Conservation (phyloP, 352 stramenopile species). For the Globisporangium yorkense region DNA sequence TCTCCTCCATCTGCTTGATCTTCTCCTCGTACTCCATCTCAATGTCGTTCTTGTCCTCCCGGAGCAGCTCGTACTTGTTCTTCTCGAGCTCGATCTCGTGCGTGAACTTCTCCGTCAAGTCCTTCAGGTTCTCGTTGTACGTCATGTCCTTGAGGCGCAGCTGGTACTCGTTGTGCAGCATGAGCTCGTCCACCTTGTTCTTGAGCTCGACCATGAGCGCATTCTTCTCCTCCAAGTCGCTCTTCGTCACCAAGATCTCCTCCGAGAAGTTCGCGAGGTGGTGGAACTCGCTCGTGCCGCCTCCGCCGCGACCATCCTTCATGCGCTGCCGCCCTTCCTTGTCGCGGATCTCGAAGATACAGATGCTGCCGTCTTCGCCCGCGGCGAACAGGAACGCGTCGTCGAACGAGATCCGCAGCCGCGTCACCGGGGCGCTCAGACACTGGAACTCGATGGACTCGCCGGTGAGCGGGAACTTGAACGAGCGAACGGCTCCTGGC, state of each 20-base stretch:
- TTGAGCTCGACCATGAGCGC: slow-evolving; percentile 90
- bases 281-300: slow-evolving; percentile 40
- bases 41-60: slow-evolving; percentile 89
- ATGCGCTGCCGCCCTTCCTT: slow-evolving; percentile 32
- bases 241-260: slow-evolving; percentile 92
- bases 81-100: slow-evolving; percentile 91
- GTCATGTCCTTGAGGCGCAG: slow-evolving; percentile 94
- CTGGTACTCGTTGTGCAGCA: slow-evolving; percentile 94
- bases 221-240: slow-evolving; percentile 91
- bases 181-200: slow-evolving; percentile 93
- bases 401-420: slow-evolving; percentile 77
- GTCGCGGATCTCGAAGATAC: slow-evolving; percentile 86
- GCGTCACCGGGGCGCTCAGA: slow-evolving; percentile 58
- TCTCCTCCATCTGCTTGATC: slow-evolving; percentile 90
- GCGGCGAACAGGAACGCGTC: slow-evolving; percentile 89
- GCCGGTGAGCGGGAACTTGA: slow-evolving; percentile 86
- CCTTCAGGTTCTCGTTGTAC: slow-evolving; percentile 95
- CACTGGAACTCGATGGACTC: slow-evolving; percentile 83
- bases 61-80: slow-evolving; percentile 91
- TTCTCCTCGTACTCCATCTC: slow-evolving; percentile 90
- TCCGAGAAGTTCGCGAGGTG: slow-evolving; percentile 92
- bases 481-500: slow-evolving; percentile 62
- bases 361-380: slow-evolving; percentile 90
- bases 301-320: slow-evolving; percentile 19
- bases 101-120: slow-evolving; percentile 92